Base-by-base conservation (phyloP, 2,329 filamentous ascomycete genomes). In the Fusarium sp. region DNA sequence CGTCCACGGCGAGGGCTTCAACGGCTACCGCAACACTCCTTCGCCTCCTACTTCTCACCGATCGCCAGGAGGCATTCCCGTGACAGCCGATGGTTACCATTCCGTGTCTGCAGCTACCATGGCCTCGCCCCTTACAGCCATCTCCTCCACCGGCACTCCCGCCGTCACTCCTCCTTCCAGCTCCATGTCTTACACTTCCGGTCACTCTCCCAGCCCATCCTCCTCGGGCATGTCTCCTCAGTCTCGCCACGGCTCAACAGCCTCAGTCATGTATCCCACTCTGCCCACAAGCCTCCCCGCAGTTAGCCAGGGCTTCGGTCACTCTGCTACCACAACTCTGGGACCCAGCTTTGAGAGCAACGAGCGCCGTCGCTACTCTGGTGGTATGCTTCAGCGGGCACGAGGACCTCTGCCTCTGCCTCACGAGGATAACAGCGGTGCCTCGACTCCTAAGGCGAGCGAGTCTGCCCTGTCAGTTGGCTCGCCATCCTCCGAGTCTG, bases 141-240 rank as follows among this genome's bases (percentile, higher is more conserved):
- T 90, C 56, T 89, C 89, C 45, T 91, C 90, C 25, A 88, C 89
- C 45, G 92, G 93, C 71, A 95, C 93, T 15, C 93, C 94, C 11
- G 93, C 93, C 11, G 88, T 95, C 72, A 95, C 93, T 4, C 94
- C 93, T 9, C 92, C 93, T 0, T 94, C 92, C 12, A 94, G 91
- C 81, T 89, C 91, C 65, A 87, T 94, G 80, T 95, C 93, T 1
- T 95, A 95, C 84, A 91, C 90, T 43, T 94, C 93, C 12, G 91
- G 92, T 57, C 93, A 95, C 81, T 95, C 93, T 8, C 93, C 93
- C 3, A 89, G 87, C 74, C 90, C 92, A 32, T 94, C 92, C n/a
- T 90, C 89, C 56, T 89, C 92, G 68, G 92, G 88, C 80, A 87
- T 95, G 81, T 94, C 92, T 60, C 92, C 92, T 1, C 87, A 89